Evolutionary conservation across 2,329 filamentous ascomycete genomes (phyloP).

Genomic region (Geoglossum cookeanum): DNA sequence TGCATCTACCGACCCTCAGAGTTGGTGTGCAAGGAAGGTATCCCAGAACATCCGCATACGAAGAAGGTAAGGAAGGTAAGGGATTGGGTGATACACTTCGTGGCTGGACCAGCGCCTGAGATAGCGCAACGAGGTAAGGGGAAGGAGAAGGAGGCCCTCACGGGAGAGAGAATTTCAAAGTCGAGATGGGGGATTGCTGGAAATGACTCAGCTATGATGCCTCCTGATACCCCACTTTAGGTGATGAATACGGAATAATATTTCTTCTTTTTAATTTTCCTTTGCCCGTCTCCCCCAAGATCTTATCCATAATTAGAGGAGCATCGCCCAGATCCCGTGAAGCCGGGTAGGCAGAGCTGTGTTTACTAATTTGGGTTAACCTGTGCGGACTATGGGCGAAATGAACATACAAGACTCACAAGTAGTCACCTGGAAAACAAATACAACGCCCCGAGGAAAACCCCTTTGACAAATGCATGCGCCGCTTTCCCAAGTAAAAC

Average conservation of each 20-base stretch:
- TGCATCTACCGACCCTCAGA: background rate
- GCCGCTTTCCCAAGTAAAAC: too few species aligned
- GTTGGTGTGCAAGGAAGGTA: slow-evolving; percentile 9
- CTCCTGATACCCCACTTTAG: background rate
- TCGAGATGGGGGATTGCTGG: background rate
- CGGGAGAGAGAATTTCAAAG: background rate
- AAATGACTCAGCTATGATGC: background rate
- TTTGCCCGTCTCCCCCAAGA: too few species aligned
- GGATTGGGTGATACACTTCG: slow-evolving; percentile 58
- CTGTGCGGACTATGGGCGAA: too few species aligned
- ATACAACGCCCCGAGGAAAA: too few species aligned
- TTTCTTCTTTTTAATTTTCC: background rate
- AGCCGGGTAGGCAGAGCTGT: too few species aligned
- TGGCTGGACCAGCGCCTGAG: slow-evolving; percentile 19
- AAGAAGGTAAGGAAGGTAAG: slow-evolving; percentile 47
- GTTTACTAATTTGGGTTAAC: too few species aligned
- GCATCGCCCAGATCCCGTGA: too few species aligned
- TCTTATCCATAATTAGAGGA: too few species aligned
- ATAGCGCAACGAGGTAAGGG: background rate
- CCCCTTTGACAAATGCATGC: too few species aligned
- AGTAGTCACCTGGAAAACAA: too few species aligned
- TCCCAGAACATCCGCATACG: slow-evolving; percentile 29
- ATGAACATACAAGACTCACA: too few species aligned
- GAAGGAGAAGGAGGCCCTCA: background rate
- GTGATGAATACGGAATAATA: background rate